A percentile compares a stretch with the other conserved stretches of the same genome.
Conservation (phyloP, 2,329 filamentous ascomycete genomes). For the Pseudogymnoascus sp. region DNA sequence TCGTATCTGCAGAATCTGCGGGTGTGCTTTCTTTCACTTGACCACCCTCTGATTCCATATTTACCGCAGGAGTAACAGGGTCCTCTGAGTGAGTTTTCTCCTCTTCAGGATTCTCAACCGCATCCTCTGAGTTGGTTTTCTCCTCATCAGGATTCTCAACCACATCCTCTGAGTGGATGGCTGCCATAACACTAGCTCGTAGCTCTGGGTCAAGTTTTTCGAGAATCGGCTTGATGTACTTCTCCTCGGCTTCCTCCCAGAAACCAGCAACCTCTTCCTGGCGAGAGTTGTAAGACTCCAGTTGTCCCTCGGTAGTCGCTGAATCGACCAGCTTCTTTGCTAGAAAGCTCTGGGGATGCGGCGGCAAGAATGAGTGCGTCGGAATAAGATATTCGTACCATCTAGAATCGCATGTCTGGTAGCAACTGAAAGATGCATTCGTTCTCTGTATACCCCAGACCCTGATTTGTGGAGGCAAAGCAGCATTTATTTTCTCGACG, state of each 20-base stretch:
- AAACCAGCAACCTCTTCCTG: conserved; percentile 74
- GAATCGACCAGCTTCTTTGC: conserved; percentile 75
- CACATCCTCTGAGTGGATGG: conserved; percentile 42
- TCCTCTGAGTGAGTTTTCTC: conserved; percentile 18
- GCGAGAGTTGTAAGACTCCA: conserved; percentile 58
- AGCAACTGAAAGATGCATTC: conserved; percentile 86
- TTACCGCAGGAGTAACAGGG: conserved; percentile 16
- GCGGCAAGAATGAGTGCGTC: conserved; percentile 84
- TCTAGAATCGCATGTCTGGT: conserved; percentile 87
- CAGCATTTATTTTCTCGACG: conserved; percentile 81
- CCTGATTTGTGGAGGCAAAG: conserved; percentile 80
- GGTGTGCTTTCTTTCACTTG: not conserved
- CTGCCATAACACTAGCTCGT: conserved; percentile 53
- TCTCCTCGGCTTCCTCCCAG: conserved; percentile 77
- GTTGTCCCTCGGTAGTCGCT: conserved; percentile 63
- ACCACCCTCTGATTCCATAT: conserved; percentile 12
- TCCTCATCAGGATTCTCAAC: conserved; percentile 22
- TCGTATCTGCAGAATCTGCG: not conserved
- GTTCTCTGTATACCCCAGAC: conserved; percentile 91
- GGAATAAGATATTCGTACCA: conserved; percentile 98
- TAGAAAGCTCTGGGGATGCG: conserved; percentile 79
- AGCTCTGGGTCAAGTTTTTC: conserved; percentile 56
- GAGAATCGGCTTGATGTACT: conserved; percentile 65
- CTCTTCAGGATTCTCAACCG: conserved; percentile 21
- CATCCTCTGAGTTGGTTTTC: conserved; percentile 40